Evolutionary conservation across 805 yeast species (phyloP), one percentile per base, ranked within the genome.

Genomic region (Ascoidea tarda): DNA sequence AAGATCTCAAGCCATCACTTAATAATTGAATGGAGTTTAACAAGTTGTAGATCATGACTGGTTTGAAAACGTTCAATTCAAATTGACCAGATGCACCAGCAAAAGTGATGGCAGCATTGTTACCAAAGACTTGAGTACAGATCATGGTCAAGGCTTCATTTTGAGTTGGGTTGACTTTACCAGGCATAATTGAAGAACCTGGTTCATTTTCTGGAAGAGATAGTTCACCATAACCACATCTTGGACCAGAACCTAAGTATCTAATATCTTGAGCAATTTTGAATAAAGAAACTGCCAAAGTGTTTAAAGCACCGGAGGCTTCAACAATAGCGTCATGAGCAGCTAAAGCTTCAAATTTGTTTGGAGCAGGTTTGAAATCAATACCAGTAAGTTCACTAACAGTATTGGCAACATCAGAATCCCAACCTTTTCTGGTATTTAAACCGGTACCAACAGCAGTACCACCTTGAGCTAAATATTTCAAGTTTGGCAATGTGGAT

Each of bases 1-100:
- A 93, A 16, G 98, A 90, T 67, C 81, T 75, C 57, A 81, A 71
- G 59, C 93, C 96, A 64, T 93, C 98, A 52, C 91, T 93, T 60
- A 93, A 72, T 63, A 93, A 77, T 71, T 96, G 83, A 61, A 90
- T 74, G 12, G 96, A 88, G 56, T 86, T 78, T 64, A 93, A 78
- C 69, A 93, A 77, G 81, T 91, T 93, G 56, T 90, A 77, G 65
- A 87, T 88, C 87, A 93, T 72, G 51, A 93, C 88, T 51, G 99
- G 99, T 78, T 93, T 93, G 84, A 88, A 93, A 48, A 90, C 99
- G 70, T 93, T 93, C 69, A 93, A 81, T 77, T 93, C 99, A 63
- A 93, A 93, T 75, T 93, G 99, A 62, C 99, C 99, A 46, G 96
- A 87, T 46, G 99, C 97, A 66, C 99, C 99, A 48, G 96, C 95